These are phyloP conservation scores for Tuber indicum DNA, from an alignment of 495 filamentous ascomycete species.

Conservation along the genomic window DNA sequence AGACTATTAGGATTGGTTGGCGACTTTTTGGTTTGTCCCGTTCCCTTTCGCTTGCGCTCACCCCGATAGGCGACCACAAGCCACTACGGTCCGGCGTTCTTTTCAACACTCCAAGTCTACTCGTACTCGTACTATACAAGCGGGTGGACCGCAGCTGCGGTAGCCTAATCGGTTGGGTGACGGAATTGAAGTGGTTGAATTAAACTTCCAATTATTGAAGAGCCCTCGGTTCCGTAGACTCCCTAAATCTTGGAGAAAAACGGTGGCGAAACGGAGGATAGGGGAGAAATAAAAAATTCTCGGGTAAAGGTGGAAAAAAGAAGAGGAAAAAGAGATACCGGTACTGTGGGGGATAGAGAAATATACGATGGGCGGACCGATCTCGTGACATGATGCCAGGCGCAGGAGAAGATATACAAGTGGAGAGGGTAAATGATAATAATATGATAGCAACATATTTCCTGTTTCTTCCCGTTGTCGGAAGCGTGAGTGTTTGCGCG, in stretches of 20 bases:
- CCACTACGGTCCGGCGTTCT: background rate
- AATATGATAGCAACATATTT: background rate
- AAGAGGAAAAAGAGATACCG: background rate
- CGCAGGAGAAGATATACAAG: background rate
- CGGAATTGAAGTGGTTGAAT: background rate
- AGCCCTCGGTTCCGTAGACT: background rate
- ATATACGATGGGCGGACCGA: background rate
- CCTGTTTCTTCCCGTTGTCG: background rate
- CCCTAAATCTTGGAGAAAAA: background rate
- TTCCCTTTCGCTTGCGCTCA: constrained; percentile 33
- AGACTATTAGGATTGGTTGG: constrained; percentile 13
- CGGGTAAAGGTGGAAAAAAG: background rate
- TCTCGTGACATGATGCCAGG: background rate
- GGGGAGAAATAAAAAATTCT: background rate
- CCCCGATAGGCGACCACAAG: constrained; percentile 18
- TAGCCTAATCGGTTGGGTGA: constrained; percentile 1
- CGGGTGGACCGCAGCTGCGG: background rate
- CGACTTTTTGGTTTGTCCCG: constrained; percentile 28
- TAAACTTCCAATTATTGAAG: background rate
- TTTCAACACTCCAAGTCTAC: background rate
- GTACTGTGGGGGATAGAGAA: background rate
- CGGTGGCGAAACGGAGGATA: background rate
- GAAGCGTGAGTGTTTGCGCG: background rate
- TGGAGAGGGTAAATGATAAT: background rate
- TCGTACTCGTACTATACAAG: background rate